phyloP scores from a whole-genome alignment of 768 basidiomycete genomes.

The Lactarius trivialis region DNA sequence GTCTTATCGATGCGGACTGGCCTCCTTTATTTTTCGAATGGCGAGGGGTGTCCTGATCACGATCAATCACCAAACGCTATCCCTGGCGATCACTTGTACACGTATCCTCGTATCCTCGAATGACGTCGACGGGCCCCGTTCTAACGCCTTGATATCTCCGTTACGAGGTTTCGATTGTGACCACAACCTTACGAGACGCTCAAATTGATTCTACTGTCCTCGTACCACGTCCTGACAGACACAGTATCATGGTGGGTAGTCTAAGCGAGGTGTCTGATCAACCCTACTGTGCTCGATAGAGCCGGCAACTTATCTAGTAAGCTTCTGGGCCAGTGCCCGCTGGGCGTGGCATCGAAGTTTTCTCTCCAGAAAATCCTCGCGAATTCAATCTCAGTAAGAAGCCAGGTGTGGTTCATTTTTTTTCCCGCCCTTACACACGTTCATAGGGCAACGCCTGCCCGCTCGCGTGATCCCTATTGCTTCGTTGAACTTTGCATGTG shows the following conservation, averaged over 20 bases:
- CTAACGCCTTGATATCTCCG: background rate
- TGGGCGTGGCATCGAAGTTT: background rate
- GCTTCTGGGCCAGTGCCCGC: background rate
- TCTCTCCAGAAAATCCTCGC: slow-evolving; percentile 5
- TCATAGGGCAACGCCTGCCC: slow-evolving; percentile 1
- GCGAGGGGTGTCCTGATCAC: background rate
- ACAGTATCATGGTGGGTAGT: background rate
- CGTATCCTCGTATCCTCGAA: background rate
- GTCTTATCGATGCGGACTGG: slow-evolving; percentile 9
- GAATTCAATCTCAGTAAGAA: slow-evolving; percentile 10
- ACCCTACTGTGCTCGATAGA: background rate
- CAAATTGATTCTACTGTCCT: background rate
- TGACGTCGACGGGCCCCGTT: slow-evolving; percentile 2
- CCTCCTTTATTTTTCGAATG: background rate
- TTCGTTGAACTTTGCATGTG: background rate
- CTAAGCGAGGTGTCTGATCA: background rate
- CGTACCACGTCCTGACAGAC: background rate
- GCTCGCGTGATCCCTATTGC: slow-evolving; percentile 14
- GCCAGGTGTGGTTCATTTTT: slow-evolving; percentile 3
- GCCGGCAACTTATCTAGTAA: background rate
- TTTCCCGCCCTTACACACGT: background rate
- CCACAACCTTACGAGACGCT: background rate
- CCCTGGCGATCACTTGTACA: background rate
- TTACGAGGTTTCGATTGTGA: background rate
- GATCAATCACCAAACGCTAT: slow-evolving; percentile 1